Evolutionary conservation across 2,329 filamentous ascomycete genomes (phyloP).

Genomic region (Sclerotinia sclerotiorum): DNA sequence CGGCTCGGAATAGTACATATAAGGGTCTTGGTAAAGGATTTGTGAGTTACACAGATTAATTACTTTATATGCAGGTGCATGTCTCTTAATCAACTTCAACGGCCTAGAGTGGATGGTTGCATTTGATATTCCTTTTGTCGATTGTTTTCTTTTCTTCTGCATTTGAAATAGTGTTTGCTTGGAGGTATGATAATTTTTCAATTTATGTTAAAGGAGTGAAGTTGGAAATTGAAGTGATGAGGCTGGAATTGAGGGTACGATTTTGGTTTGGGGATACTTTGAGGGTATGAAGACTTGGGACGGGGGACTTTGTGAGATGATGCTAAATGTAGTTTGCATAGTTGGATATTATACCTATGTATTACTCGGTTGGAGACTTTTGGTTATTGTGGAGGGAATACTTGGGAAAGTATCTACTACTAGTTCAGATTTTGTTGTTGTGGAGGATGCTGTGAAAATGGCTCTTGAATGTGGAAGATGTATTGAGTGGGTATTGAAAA

Average conservation of each 20-base stretch:
- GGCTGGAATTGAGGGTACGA: neutral
- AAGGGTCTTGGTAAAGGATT: neutral
- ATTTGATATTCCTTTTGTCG: neutral
- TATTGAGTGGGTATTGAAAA: neutral
- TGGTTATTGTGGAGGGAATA: too few species aligned
- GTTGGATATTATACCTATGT: too few species aligned
- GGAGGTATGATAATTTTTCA: neutral
- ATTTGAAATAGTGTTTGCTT: neutral
- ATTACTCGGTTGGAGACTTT: too few species aligned
- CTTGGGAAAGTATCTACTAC: too few species aligned
- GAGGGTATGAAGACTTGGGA: neutral
- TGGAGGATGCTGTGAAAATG: too few species aligned
- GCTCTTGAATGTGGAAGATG: too few species aligned
- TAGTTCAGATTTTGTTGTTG: too few species aligned
- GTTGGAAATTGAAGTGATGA: neutral
- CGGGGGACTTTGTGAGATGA: neutral
- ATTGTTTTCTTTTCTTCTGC: too few species aligned
- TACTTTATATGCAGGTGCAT: neutral
- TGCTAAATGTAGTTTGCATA: too few species aligned
- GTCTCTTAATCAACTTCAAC: neutral
- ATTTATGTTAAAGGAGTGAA: neutral
- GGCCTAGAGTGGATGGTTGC: neutral
- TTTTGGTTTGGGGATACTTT: neutral
- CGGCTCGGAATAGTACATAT: neutral
- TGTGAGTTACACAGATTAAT: slow-evolving; percentile 4